Percentiles rank a stretch among this genome's conserved stretches.
Conservation (phyloP, 257 asterid species). For the Nicotiana paniculata region DNA sequence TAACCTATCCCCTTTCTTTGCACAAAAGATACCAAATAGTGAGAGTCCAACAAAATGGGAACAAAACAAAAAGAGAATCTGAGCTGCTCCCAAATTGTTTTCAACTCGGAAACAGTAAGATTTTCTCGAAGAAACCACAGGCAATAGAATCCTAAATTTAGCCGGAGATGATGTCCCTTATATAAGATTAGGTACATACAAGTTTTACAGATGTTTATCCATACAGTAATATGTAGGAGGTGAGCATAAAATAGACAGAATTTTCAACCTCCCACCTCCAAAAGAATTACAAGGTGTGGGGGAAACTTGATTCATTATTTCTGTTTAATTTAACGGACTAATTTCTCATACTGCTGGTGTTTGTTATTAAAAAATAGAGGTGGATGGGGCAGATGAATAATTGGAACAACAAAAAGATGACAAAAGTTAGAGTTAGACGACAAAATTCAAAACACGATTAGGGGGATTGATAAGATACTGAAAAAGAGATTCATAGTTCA, state of each 20-base stretch:
- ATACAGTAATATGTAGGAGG: neutral
- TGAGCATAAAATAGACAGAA: neutral
- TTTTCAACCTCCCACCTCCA: neutral
- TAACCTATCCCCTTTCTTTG: slow-evolving; percentile 40
- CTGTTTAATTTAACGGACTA: neutral
- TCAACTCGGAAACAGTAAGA: neutral
- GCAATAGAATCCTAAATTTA: neutral
- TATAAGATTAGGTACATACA: neutral
- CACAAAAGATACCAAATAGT: slow-evolving; percentile 1
- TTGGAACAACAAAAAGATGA: neutral
- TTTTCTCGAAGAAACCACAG: neutral
- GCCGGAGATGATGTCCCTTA: neutral
- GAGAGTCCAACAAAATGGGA: neutral
- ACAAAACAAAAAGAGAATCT: neutral
- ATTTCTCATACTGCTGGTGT: neutral
- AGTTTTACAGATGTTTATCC: neutral
- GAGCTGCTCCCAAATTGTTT: neutral
- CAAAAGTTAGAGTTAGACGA: too few relatives aligned
- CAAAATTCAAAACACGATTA: neutral
- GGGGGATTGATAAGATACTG: neutral
- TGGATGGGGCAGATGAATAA: neutral
- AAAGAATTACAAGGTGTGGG: neutral
- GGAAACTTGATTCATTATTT: neutral
- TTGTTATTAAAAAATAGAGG: neutral
- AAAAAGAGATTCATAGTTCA: neutral